Evolutionary conservation across 768 basidiomycete genomes (phyloP).

Genomic region (Rossbeevera mucosa): DNA sequence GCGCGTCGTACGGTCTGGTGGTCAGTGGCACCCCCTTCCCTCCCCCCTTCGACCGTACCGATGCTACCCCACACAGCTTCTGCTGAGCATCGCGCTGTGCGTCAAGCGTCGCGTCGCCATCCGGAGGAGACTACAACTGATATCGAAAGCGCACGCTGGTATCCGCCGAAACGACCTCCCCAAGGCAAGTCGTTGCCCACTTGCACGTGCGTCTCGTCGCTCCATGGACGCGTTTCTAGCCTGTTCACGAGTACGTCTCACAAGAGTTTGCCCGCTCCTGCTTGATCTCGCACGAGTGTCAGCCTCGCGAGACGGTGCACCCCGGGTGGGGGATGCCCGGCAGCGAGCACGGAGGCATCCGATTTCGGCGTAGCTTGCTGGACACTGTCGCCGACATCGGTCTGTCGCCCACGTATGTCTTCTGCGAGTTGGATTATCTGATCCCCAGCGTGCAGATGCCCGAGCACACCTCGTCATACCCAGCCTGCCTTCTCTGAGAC

Average conservation of each 20-base stretch:
- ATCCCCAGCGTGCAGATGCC: conserved; percentile 41
- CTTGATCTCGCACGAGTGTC: conserved; percentile 64
- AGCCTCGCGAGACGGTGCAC: conserved; percentile 61
- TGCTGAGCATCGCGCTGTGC: conserved; percentile 57
- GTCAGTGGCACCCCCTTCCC: conserved; percentile 41
- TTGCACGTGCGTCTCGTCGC: not conserved
- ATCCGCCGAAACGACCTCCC: conserved; percentile 56
- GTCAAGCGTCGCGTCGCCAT: conserved; percentile 67
- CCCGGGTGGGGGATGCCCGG: conserved; percentile 76
- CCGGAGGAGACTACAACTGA: conserved; percentile 56
- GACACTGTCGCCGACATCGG: conserved; percentile 69
- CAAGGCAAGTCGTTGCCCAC: conserved; percentile 38
- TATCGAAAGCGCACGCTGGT: conserved; percentile 56
- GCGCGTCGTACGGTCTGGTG: conserved; percentile 65
- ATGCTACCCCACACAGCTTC: conserved; percentile 42
- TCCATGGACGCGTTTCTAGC: conserved; percentile 33
- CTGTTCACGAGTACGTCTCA: conserved; percentile 60
- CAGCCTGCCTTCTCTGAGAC: conserved; percentile 61
- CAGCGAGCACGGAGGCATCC: conserved; percentile 53
- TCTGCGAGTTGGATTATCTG: conserved; percentile 1
- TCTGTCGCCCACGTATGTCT: conserved; percentile 28
- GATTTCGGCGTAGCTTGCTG: conserved; percentile 65
- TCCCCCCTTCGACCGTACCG: not conserved
- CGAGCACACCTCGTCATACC: conserved; percentile 72
- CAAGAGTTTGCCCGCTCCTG: conserved; percentile 77